Percentiles rank a stretch among this genome's conserved stretches.
These are phyloP conservation scores for Maudiozyma pseudohumilis DNA, from an alignment of 805 yeast species.

Conservation along the genomic window DNA sequence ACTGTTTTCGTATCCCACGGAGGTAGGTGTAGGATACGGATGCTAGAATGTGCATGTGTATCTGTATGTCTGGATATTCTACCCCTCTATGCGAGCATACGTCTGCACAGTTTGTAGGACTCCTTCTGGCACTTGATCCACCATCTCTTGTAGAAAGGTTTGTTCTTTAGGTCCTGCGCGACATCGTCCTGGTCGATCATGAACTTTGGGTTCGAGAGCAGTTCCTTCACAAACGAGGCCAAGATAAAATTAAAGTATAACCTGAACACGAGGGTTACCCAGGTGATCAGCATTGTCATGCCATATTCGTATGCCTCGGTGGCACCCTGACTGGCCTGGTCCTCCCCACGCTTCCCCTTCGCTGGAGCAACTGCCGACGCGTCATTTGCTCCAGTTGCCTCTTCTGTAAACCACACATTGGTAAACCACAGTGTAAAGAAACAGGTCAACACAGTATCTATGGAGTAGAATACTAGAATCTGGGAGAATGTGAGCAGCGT, in stretches of 20 bases:
- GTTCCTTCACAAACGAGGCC: slow-evolving; percentile 48
- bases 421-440: slow-evolving; percentile 68
- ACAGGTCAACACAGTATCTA: slow-evolving; percentile 59
- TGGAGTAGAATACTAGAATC: slow-evolving; percentile 48
- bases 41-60: too few species aligned
- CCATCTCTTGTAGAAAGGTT: slow-evolving; percentile 19
- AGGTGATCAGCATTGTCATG: slow-evolving; percentile 42
- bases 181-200: slow-evolving; percentile 31
- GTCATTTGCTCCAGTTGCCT: slow-evolving; percentile 23
- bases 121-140: slow-evolving; percentile 25
- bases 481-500: slow-evolving; percentile 53
- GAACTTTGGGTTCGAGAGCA: slow-evolving; percentile 40
- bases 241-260: slow-evolving; percentile 52
- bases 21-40: neutral
- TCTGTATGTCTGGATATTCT: neutral
- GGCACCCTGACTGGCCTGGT: slow-evolving; percentile 47
- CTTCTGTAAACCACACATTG: slow-evolving; percentile 58
- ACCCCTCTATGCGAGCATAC: slow-evolving; percentile 8
- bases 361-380: neutral
- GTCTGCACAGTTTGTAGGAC: slow-evolving; percentile 26
- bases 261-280: slow-evolving; percentile 39
- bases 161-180: slow-evolving; percentile 29
- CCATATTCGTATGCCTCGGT: slow-evolving; percentile 48
- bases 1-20: neutral
- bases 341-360: slow-evolving; percentile 10